Conservation (phyloP, 1,284 basidiomycete genomes). For the Leccinum subspadiceum region DNA sequence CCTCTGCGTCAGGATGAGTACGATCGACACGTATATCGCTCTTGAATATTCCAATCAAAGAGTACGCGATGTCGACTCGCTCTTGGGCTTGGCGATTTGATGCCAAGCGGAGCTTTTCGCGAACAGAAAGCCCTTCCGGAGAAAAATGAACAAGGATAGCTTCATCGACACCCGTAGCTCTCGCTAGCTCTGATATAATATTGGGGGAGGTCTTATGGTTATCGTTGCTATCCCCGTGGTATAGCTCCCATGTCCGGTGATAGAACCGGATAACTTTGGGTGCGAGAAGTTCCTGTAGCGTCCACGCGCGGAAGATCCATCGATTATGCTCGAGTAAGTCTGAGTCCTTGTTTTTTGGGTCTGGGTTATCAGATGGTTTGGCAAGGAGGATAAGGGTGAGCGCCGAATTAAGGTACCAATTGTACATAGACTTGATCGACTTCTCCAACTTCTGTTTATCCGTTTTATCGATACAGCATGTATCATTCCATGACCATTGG, state of each 20-base stretch:
- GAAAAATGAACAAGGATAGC: constrained; percentile 2
- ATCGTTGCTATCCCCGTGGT: neutral
- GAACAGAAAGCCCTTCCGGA: constrained; percentile 2
- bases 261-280: constrained; percentile 15
- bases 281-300: constrained; percentile 17
- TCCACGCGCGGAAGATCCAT: constrained; percentile 22
- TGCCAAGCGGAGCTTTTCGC: constrained; percentile 12
- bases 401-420: constrained; percentile 19
- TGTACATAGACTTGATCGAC: constrained; percentile 21
- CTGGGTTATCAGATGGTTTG: neutral
- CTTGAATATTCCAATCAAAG: constrained; percentile 16
- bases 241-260: constrained; percentile 3
- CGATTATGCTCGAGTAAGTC: constrained; percentile 12
- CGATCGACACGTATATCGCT: constrained; percentile 5
- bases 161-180: neutral
- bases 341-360: neutral
- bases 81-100: constrained; percentile 14
- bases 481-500: constrained; percentile 16
- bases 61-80: constrained; percentile 15
- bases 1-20: constrained; percentile 4
- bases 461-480: constrained; percentile 14
- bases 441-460: neutral
- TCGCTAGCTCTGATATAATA: constrained; percentile 6
- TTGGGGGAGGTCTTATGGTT: constrained; percentile 12
- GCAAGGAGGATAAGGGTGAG: constrained; percentile 18